Evolutionary conservation across 257 asterid species (phyloP).

Genomic region (Solanum bulbocastanum): DNA sequence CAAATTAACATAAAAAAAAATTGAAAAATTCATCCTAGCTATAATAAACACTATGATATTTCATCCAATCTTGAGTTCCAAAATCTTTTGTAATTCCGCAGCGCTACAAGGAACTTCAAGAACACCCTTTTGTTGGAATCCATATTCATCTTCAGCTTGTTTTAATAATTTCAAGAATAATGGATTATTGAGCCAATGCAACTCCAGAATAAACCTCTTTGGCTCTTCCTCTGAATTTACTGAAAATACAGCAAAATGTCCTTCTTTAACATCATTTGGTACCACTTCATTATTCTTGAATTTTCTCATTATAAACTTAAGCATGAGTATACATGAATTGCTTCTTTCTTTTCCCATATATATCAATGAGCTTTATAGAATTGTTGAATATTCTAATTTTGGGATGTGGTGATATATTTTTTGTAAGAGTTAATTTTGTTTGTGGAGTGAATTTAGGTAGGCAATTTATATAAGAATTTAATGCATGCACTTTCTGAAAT

Average conservation of each 20-base stretch:
- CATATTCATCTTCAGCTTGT: constrained; percentile 25
- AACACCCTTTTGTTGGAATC: constrained; percentile 14
- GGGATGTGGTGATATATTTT: not conserved
- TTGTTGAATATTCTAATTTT: not conserved
- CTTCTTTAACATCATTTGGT: not conserved
- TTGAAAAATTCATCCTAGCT: not conserved
- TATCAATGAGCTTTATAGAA: not conserved
- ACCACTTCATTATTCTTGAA: not conserved
- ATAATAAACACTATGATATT: not conserved
- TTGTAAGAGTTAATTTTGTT: not conserved
- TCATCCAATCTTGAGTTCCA: not conserved
- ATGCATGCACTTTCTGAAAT: not conserved
- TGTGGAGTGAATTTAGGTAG: not conserved
- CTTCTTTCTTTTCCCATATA: constrained; percentile 9
- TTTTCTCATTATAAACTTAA: constrained; percentile 1
- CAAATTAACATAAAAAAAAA: not conserved
- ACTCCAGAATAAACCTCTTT: constrained; percentile 14
- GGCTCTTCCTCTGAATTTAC: not conserved
- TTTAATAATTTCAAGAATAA: constrained; percentile 14
- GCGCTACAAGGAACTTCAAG: constrained; percentile 22
- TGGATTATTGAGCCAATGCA: constrained; percentile 14
- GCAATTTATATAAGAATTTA: constrained; percentile 1
- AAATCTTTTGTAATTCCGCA: constrained; percentile 13
- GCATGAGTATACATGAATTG: not conserved
- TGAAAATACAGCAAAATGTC: not conserved